phyloP scores from a whole-genome alignment of 805 yeast genomes.

The Ogataea saltuana region DNA sequence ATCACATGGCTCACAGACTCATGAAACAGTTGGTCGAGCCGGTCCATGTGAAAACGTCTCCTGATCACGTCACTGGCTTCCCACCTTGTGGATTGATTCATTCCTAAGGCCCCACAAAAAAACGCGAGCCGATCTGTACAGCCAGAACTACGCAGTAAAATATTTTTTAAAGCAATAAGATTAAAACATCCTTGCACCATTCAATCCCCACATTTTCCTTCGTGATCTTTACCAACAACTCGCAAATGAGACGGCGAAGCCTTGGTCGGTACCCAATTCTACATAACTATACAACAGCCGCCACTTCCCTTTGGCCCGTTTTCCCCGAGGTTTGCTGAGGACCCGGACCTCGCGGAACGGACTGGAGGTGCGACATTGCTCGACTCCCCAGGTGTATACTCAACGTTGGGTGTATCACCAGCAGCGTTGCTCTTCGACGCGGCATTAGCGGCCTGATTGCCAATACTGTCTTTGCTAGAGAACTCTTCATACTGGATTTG shows the following conservation, averaged over 20 bases:
- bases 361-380: neutral
- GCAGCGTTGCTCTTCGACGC: neutral
- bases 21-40: conserved; percentile 3
- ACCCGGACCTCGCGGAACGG: neutral
- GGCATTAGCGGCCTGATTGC: conserved; percentile 1
- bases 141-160: too few species aligned
- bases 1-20: conserved; percentile 15
- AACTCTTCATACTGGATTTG: conserved; percentile 11
- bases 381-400: neutral
- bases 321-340: neutral
- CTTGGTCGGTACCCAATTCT: too few species aligned
- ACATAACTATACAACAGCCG: conserved; percentile 23
- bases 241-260: too few species aligned
- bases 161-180: neutral
- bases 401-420: neutral
- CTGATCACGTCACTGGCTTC: too few species aligned
- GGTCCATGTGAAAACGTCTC: too few species aligned
- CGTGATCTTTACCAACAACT: too few species aligned
- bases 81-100: too few species aligned
- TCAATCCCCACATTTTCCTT: neutral
- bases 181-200: neutral
- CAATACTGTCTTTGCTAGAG: conserved; percentile 7
- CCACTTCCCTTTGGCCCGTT: neutral
- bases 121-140: too few species aligned
- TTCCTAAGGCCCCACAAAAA: too few species aligned